A percentile compares a stretch with the other conserved stretches of the same genome.
These are phyloP conservation scores for Fusarium graminum DNA, from an alignment of 2,329 filamentous ascomycete species.

Conservation along the genomic window DNA sequence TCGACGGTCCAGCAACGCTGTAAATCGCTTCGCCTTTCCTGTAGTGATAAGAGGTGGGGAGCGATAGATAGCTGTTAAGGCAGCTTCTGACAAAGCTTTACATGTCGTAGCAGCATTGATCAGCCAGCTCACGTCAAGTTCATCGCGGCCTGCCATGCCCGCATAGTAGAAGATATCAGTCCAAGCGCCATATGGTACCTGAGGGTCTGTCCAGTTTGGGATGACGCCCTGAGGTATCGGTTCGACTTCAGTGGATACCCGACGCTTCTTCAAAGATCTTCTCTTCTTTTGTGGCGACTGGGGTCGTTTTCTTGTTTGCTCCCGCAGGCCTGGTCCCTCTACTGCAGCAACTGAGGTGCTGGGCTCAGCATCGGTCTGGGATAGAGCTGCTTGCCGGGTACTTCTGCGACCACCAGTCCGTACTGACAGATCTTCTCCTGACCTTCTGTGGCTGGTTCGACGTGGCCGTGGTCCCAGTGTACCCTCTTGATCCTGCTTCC, in stretches of 20 bases:
- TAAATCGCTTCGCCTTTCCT: constrained; percentile 60
- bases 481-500: constrained; percentile 12
- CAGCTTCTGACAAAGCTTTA: constrained; percentile 76
- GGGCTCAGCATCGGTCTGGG: constrained; percentile 5
- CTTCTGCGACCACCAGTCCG: constrained; percentile 25
- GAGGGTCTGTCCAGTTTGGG: constrained; percentile 67
- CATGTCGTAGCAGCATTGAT: constrained; percentile 73
- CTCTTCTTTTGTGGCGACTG: constrained; percentile 17
- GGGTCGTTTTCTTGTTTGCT: constrained; percentile 35
- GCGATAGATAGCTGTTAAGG: constrained; percentile 78
- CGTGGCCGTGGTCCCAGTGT: constrained; percentile 19
- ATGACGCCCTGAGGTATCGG: constrained; percentile 51
- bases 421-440: background rate
- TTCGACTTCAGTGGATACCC: constrained; percentile 21
- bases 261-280: constrained; percentile 41
- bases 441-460: constrained; percentile 6
- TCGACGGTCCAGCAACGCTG: constrained; percentile 67
- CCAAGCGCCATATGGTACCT: constrained; percentile 76
- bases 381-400: constrained; percentile 30
- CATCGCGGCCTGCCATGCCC: constrained; percentile 62
- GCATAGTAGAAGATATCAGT: constrained; percentile 77
- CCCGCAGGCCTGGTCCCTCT: constrained; percentile 3
- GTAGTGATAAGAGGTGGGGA: constrained; percentile 71
- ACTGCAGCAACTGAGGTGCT: background rate
- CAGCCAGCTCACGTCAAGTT: constrained; percentile 72